Evolutionary conservation across 2,329 filamentous ascomycete genomes (phyloP).

Genomic region (Purpureocillium lavendulum): DNA sequence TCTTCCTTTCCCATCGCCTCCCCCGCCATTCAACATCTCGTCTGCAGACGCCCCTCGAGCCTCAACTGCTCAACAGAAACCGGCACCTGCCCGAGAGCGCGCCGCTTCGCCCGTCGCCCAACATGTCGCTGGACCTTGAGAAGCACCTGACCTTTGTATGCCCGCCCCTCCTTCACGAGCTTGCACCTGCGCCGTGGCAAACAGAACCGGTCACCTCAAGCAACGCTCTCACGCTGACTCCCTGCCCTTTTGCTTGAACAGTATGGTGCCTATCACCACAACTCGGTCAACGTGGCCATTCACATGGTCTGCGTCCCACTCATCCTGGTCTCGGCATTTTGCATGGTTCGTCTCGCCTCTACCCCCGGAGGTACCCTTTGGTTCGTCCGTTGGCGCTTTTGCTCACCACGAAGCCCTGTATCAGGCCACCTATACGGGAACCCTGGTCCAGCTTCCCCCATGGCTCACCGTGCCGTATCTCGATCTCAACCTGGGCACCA

Average conservation of each 20-base stretch:
- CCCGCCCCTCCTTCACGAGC: conserved; percentile 1
- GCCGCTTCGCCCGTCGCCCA: conserved; percentile 3
- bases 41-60: background rate
- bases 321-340: conserved; percentile 62
- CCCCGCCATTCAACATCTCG: background rate
- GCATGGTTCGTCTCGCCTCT: conserved; percentile 49
- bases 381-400: background rate
- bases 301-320: conserved; percentile 74
- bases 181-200: background rate
- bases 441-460: conserved; percentile 54
- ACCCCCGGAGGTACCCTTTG: conserved; percentile 1
- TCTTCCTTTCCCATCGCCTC: background rate
- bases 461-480: conserved; percentile 62
- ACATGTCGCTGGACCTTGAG: conserved; percentile 68
- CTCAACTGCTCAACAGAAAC: background rate
- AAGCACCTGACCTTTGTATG: conserved; percentile 70
- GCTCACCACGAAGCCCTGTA: conserved; percentile 3
- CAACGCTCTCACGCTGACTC: conserved; percentile 1
- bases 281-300: conserved; percentile 67
- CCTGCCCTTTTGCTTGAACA: no score
- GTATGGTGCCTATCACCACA: conserved; percentile 81
- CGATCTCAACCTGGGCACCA: conserved; percentile 57
- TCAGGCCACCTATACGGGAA: conserved; percentile 55
- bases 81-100: background rate
- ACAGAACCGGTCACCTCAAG: no score